phyloP scores from a whole-genome alignment of 495 filamentous ascomycete genomes.

The Hyaloscypha bicolor region DNA sequence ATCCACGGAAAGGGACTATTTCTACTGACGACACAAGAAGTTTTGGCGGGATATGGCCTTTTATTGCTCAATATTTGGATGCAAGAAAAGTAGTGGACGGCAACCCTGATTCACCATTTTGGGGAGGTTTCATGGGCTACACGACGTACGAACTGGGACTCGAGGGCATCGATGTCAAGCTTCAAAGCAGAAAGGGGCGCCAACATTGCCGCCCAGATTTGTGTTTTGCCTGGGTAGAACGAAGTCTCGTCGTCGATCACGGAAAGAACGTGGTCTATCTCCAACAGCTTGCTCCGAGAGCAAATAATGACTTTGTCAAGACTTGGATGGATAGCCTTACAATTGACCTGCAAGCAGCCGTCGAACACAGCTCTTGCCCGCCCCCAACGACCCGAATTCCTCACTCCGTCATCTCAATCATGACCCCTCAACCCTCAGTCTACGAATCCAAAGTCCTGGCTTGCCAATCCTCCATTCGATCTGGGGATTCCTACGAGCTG shows the following conservation, averaged over 20 bases:
- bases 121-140: conserved; percentile 89
- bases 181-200: conserved; percentile 21
- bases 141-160: conserved; percentile 89
- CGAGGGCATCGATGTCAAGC: conserved; percentile 54
- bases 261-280: conserved; percentile 59
- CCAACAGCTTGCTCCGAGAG: conserved; percentile 54
- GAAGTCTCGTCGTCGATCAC: conserved; percentile 83
- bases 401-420: neutral
- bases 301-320: conserved; percentile 31
- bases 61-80: conserved; percentile 61
- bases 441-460: conserved; percentile 66
- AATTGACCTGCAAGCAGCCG: neutral
- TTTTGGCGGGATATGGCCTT: conserved; percentile 54
- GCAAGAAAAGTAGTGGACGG: conserved; percentile 41
- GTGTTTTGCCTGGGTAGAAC: conserved; percentile 74
- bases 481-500: conserved; percentile 90
- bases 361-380: neutral
- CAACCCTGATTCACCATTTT: conserved; percentile 60
- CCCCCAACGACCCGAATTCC: neutral
- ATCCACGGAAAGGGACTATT: conserved; percentile 8
- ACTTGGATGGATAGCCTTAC: conserved; percentile 12
- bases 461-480: conserved; percentile 71
- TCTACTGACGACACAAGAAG: conserved; percentile 29
- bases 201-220: conserved; percentile 64
- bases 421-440: conserved; percentile 48